Percentiles rank a stretch among this genome's conserved stretches.
Conservation (phyloP, 805 yeast genomes). For the Wickerhamomyces subpelliculosus region DNA sequence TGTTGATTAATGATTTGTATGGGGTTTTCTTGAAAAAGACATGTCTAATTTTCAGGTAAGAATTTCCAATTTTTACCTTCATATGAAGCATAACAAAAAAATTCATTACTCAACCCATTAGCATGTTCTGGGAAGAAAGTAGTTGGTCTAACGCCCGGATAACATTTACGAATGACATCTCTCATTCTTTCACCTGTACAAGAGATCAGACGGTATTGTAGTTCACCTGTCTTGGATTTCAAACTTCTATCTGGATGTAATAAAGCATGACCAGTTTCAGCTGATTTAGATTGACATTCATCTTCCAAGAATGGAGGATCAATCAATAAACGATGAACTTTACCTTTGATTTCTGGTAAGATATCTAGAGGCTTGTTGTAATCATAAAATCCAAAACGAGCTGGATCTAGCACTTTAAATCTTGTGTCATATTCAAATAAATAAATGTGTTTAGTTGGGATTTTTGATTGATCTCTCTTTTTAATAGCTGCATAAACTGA, state of each 20-base stretch:
- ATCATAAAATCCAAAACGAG: constrained; percentile 67
- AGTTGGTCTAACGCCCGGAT: constrained; percentile 61
- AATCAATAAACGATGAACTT: constrained; percentile 64
- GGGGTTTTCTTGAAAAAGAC: too few species aligned
- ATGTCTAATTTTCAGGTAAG: background rate
- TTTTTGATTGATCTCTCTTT: constrained; percentile 37
- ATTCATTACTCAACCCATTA: constrained; percentile 68
- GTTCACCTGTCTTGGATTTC: constrained; percentile 33
- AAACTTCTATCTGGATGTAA: constrained; percentile 32
- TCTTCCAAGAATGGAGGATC: constrained; percentile 87
- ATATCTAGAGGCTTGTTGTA: constrained; percentile 61
- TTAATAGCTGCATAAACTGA: constrained; percentile 82
- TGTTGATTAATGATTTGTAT: too few species aligned
- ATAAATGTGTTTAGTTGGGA: constrained; percentile 67
- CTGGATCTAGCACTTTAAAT: constrained; percentile 68
- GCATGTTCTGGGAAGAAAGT: constrained; percentile 72
- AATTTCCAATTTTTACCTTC: constrained; percentile 65
- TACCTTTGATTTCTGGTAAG: constrained; percentile 48
- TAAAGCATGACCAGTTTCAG: constrained; percentile 56
- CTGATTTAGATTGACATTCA: constrained; percentile 70
- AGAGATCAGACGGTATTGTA: constrained; percentile 48
- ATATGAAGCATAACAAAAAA: constrained; percentile 74
- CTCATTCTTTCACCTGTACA: constrained; percentile 91
- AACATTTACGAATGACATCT: constrained; percentile 48
- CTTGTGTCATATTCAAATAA: constrained; percentile 75